Percentiles rank a stretch among this genome's conserved stretches.
phyloP scores from a whole-genome alignment of 495 filamentous ascomycete genomes.

The Aspergillus cavernicola region DNA sequence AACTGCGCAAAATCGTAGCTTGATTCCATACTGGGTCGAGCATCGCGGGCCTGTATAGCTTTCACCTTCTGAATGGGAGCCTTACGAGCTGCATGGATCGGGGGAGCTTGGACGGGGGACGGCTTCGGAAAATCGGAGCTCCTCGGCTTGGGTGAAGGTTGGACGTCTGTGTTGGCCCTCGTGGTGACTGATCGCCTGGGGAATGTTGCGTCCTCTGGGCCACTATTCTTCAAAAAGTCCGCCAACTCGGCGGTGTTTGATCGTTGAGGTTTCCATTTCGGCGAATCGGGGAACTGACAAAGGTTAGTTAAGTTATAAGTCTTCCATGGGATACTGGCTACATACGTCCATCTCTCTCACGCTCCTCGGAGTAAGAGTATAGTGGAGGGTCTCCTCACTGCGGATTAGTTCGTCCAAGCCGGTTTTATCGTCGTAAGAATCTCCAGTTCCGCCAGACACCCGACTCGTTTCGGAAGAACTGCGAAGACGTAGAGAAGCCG shows the following conservation, averaged over 20 bases:
- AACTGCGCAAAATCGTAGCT: slow-evolving; percentile 81
- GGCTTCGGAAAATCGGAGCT: slow-evolving; percentile 25
- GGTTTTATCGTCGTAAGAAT: slow-evolving; percentile 47
- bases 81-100: slow-evolving; percentile 22
- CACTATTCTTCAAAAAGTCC: slow-evolving; percentile 35
- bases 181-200: no score
- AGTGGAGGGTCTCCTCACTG: slow-evolving; percentile 88
- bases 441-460: slow-evolving; percentile 32
- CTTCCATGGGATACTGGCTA: background rate
- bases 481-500: slow-evolving; percentile 35
- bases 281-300: slow-evolving; percentile 40
- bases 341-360: slow-evolving; percentile 83
- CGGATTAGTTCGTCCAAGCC: slow-evolving; percentile 85
- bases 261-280: slow-evolving; percentile 30
- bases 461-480: slow-evolving; percentile 48
- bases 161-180: no score
- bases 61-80: slow-evolving; percentile 26
- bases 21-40: slow-evolving; percentile 59
- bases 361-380: slow-evolving; percentile 83
- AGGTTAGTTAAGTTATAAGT: background rate
- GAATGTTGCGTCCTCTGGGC: slow-evolving; percentile 26
- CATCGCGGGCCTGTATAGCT: slow-evolving; percentile 58
- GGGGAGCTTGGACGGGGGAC: slow-evolving; percentile 19
- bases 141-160: slow-evolving; percentile 18
- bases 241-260: slow-evolving; percentile 35